Evolutionary conservation across 495 filamentous ascomycete species (phyloP), one percentile per base, ranked within the genome.

Genomic region (Rostrohypoxylon terebratum): DNA sequence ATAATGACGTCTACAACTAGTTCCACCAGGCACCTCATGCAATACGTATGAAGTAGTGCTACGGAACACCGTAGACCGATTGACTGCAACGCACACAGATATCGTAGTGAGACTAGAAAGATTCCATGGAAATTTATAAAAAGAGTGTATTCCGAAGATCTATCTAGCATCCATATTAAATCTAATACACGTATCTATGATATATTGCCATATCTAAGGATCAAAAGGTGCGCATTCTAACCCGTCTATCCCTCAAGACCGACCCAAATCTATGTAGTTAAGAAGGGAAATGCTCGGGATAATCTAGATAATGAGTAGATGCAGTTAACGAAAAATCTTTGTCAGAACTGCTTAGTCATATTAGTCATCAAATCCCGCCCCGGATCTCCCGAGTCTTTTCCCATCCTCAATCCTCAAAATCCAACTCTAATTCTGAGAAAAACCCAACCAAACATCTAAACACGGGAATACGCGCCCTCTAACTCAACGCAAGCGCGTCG

Each of bases 401-500:
- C n/a, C 42, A 18, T 18, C 11, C 40, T n/a, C 40, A 45, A 44
- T 16, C 40, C 21, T 11, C 8, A n/a, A 53, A 54, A n/a, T 33
- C 25, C 23, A 54, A 33, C 25, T n/a, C 38, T 3, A 14, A 14
- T n/a, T 42, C n/a, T 13, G 3, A 28, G 25, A 9, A 2, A 50
- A 50, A 23, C 23, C 20, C 18, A 50, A 21, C 47, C 20, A 50
- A 16, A 6, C 18, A 45, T 4, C 36, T 53, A 55, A 55, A 55
- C 51, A 4, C 51, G 51, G 20, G 51, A 55, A 55, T 34, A 55
- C 34, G 51, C 51, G 9, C 51, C 28, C 9, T 55, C 28, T 7
- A 55, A 55, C 28, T 55, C 51, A 9, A 36, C n/a, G 9, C 51
- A 55, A 16, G 51, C 51, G 31, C 31, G 28, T 7, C 51, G 51